phyloP scores from a whole-genome alignment of 257 asterid species.

The Rauvolfia tetraphylla region DNA sequence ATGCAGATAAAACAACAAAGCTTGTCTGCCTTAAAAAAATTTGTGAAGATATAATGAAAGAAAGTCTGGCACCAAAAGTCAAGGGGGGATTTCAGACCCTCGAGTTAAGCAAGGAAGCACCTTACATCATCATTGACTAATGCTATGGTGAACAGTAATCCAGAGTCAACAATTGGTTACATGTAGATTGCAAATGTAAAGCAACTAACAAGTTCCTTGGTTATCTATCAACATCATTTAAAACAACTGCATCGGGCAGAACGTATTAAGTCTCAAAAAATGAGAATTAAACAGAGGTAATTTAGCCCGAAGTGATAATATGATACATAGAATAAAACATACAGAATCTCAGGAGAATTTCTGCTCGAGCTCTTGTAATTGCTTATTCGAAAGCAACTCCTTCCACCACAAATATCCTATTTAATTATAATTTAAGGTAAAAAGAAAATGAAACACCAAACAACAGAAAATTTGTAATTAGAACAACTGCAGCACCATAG shows the following conservation, averaged over 20 bases:
- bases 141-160: neutral
- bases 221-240: neutral
- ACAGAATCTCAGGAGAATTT: conserved; percentile 76
- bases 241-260: neutral
- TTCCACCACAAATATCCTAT: conserved; percentile 76
- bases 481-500: neutral
- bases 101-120: neutral
- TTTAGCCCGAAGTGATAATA: neutral
- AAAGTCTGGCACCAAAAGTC: neutral
- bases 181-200: neutral
- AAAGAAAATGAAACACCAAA: neutral
- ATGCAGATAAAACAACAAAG: neutral
- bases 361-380: conserved; percentile 50
- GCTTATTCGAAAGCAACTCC: conserved; percentile 72
- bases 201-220: neutral
- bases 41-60: neutral
- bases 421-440: neutral
- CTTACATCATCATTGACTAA: neutral
- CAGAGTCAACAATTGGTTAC: neutral
- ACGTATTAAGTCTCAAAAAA: neutral
- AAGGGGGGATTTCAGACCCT: neutral
- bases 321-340: conserved; percentile 21
- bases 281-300: neutral
- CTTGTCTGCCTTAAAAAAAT: neutral
- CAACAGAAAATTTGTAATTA: neutral